Base-by-base conservation (phyloP, 331 rosid species). In the Saraca asoca region DNA sequence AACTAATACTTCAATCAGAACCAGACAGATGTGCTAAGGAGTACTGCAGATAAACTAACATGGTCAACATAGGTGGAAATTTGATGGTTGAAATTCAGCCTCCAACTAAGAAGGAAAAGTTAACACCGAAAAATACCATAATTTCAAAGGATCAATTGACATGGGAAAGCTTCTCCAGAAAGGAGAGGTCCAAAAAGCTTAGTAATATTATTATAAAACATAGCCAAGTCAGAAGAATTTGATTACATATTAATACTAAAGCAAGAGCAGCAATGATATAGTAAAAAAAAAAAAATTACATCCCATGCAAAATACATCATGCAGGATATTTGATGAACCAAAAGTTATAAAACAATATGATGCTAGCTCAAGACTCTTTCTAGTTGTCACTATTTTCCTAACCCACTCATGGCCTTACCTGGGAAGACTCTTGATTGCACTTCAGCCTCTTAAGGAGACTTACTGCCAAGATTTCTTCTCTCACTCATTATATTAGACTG, bases 331-430 rank as follows among this genome's bases (percentile, higher is more conserved):
- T 5, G 55, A 45, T 66, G 14, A 66, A 29, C 44, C 17, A 41
- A 39, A 42, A 18, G 45, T 46, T 62, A n/a, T 29, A 24, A 24
- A 3, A 3, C 18, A 24, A 56, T 51, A 62, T 18, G 31, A 50
- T 33, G 42, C 68, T 37, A 38, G 11, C 43, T 39, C 2, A 39
- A 39, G 43, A 39, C 43, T 39, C 11, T 39, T 41, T 65, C 15
- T 17, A 63, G 55, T 50, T 71, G 58, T 24, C 38, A 34, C 54
- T 63, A 58, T 62, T 59, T 34, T 38, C 42, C 54, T 19, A 34
- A 66, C 57, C 49, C 38, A 60, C 64, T 52, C 31, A 16, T 31
- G 35, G 68, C 14, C n/a, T 17, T 49, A 43, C 48, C 37, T 73
- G 13, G 42, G 56, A 31, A 53, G 63, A 51, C 37, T 58, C 44